Percentiles rank a stretch among this genome's conserved stretches.
Evolutionary conservation across 305 asterid genomes (phyloP).

Genomic region (Solanum hybrid): DNA sequence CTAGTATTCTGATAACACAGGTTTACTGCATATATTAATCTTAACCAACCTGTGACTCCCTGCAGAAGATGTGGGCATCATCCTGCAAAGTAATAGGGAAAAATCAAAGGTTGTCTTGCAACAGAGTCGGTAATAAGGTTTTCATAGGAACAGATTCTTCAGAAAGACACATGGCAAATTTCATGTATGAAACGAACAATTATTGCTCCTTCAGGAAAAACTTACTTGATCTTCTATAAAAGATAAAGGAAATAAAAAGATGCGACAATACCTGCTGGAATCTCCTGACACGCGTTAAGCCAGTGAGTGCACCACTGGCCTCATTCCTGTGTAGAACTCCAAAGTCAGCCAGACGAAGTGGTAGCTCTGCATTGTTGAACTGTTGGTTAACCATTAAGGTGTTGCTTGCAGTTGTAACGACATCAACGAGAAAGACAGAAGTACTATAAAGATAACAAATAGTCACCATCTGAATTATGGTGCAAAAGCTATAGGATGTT

Average conservation of each 20-base stretch:
- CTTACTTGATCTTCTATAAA: not conserved
- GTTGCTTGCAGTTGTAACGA: not conserved
- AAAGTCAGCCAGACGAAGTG: conserved; percentile 92
- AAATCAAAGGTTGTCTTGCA: not conserved
- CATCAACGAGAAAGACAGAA: not conserved
- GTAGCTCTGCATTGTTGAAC: conserved; percentile 58
- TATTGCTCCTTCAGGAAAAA: not conserved
- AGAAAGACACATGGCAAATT: not conserved
- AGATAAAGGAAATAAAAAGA: not conserved
- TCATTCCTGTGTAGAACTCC: conserved; percentile 96
- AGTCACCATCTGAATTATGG: not conserved
- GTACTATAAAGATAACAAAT: not conserved
- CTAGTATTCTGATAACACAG: not conserved
- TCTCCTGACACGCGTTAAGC: conserved; percentile 92
- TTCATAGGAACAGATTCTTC: not conserved
- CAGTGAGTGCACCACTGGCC: conserved; percentile 98
- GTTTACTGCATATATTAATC: conserved; percentile 5
- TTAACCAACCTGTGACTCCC: conserved; percentile 82
- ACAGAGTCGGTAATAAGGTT: not conserved
- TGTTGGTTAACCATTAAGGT: conserved; percentile 4
- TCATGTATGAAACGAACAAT: not conserved
- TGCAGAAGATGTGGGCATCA: conserved; percentile 98
- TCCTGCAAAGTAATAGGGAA: conserved; percentile 56
- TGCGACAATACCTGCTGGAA: conserved; percentile 77
- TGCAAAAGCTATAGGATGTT: not conserved